A percentile compares a stretch with the other conserved stretches of the same genome.
phyloP scores from a whole-genome alignment of 2,329 filamentous ascomycete genomes.

The Pseudogymnoascus sp. region DNA sequence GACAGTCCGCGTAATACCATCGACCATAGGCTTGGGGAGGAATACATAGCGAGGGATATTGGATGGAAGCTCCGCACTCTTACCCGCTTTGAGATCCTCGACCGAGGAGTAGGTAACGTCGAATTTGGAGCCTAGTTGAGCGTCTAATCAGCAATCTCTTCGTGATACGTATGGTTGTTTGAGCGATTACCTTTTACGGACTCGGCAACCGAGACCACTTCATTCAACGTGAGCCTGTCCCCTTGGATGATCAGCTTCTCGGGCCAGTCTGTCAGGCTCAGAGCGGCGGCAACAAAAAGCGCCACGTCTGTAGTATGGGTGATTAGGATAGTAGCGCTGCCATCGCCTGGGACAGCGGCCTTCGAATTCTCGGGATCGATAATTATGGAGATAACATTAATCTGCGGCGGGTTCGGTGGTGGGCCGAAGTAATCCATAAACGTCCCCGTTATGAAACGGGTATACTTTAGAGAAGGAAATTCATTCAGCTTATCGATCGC shows the following conservation, averaged over 20 bases:
- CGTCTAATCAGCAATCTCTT: background rate
- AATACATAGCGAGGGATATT: constrained; percentile 18
- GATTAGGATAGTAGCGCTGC: background rate
- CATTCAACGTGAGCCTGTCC: constrained; percentile 22
- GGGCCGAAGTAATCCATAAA: constrained; percentile 1
- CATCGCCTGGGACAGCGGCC: background rate
- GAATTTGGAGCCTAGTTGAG: constrained; percentile 16
- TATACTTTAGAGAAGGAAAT: background rate
- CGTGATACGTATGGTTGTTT: background rate
- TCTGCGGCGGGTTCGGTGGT: background rate
- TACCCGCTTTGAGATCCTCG: constrained; percentile 17
- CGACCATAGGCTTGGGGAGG: constrained; percentile 21
- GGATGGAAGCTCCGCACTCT: constrained; percentile 19
- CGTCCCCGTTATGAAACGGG: background rate
- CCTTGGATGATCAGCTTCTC: constrained; percentile 18
- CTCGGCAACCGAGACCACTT: constrained; percentile 20
- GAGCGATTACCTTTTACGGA: constrained; percentile 13
- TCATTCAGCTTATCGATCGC: background rate
- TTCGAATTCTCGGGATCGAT: background rate
- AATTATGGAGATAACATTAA: background rate
- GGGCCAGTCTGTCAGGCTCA: constrained; percentile 18
- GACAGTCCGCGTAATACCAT: constrained; percentile 14
- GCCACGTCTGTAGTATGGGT: constrained; percentile 23
- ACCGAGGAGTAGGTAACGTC: constrained; percentile 22
- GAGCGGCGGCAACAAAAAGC: constrained; percentile 16